Base-by-base conservation (phyloP, 495 filamentous ascomycete genomes). In the Trichocladium uniseriatum region DNA sequence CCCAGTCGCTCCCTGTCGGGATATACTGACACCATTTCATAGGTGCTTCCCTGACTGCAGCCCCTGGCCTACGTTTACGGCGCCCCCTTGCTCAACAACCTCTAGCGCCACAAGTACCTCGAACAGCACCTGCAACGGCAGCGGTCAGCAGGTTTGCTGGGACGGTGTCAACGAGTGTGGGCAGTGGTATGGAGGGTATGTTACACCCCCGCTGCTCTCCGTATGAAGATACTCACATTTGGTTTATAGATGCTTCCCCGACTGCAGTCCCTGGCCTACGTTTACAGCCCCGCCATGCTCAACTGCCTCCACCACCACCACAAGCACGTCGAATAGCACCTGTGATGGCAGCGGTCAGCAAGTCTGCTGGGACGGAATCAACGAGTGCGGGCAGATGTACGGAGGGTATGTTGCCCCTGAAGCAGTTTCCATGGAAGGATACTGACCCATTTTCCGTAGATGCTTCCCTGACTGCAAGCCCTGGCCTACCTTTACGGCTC, bases 21-120 rank as follows among this genome's bases (percentile, higher is more conserved):
- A 6, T 4, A 16, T 6, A 38, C 16, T 14, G 14, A 0, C 36
- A 13, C 10, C 13, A 7, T 14, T 36, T 28, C 21, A 29, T 19
- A 59, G 56, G 38, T 59, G 56, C 50, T 59, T 56, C n/a, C 53
- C 45, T 20, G 56, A 59, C 31, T 59, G 53, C 53, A 52, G 45
- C 39, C 55, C 55, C 20, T 57, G 55, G 55, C 55, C 55, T 7
- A 50, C 55, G 16, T 50, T 50, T 20, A 31, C n/a, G 20, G 31
- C 48, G 3, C 48, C 48, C 1, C 48, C 48, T 2, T 50, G 48
- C 34, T 6, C 48, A 21, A 38, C 41, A n/a, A 9, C 40, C 13
- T 15, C 42, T 22, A 32, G 18, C 10, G 39, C 46, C 5, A 41
- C 15, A n/a, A 37, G 11, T 19, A 40, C n/a, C 6, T 10, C 27